Percentiles rank a stretch among this genome's conserved stretches.
phyloP scores from a whole-genome alignment of 2,329 filamentous ascomycete species.

The Trichophyton schoenleinii region DNA sequence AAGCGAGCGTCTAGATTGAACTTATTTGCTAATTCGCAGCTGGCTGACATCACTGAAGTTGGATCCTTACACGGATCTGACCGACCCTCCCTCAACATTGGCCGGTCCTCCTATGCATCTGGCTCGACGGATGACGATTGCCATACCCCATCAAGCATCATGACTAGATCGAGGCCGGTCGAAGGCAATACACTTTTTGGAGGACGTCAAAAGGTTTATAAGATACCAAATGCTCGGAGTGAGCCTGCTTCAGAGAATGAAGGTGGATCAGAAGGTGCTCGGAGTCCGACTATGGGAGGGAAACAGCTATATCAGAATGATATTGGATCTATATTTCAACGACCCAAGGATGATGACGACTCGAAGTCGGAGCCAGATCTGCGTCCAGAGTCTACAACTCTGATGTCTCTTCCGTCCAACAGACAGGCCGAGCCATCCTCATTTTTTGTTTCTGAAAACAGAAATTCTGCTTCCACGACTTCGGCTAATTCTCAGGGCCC shows the following conservation, averaged over 20 bases:
- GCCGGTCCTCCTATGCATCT: constrained; percentile 52
- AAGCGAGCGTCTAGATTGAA: constrained; percentile 67
- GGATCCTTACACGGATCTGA: constrained; percentile 57
- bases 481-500: constrained; percentile 66
- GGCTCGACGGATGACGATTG: constrained; percentile 55
- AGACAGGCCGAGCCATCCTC: constrained; percentile 36
- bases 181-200: constrained; percentile 93
- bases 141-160: constrained; percentile 53
- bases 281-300: constrained; percentile 44
- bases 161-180: constrained; percentile 63
- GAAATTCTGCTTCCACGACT: constrained; percentile 76
- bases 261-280: constrained; percentile 12
- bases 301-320: constrained; percentile 77
- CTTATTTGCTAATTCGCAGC: constrained; percentile 54
- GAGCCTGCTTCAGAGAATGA: constrained; percentile 30
- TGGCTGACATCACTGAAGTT: constrained; percentile 83
- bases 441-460: constrained; percentile 53
- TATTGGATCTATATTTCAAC: constrained; percentile 50
- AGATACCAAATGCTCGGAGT: constrained; percentile 46
- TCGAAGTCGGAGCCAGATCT: not conserved
- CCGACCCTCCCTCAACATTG: constrained; percentile 46
- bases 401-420: constrained; percentile 37
- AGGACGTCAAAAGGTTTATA: constrained; percentile 90
- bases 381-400: not conserved
- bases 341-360: constrained; percentile 49